A percentile compares a stretch with the other conserved stretches of the same genome.
Conservation (phyloP, 1,284 basidiomycete genomes). For the Ustilago xerochloae region DNA sequence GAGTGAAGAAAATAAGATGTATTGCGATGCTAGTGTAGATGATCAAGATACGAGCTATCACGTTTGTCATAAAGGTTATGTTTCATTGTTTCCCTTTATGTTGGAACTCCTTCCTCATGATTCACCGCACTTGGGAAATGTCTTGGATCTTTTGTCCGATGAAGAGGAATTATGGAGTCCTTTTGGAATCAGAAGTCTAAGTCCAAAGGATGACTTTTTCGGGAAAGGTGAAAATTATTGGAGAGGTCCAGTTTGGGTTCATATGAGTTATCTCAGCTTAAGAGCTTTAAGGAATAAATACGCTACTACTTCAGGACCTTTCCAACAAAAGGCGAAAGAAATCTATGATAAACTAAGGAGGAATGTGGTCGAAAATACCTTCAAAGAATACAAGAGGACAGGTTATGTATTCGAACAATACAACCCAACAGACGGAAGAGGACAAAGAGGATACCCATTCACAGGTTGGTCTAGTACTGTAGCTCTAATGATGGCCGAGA, state of each 20-base stretch:
- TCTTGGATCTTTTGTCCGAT: slow-evolving; percentile 82
- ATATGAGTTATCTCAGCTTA: slow-evolving; percentile 91
- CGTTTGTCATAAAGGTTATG: slow-evolving; percentile 89
- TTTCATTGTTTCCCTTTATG: slow-evolving; percentile 91
- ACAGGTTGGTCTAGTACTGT: slow-evolving; percentile 65
- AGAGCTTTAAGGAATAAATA: slow-evolving; percentile 84
- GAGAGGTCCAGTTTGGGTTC: slow-evolving; percentile 95
- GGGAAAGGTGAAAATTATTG: slow-evolving; percentile 94
- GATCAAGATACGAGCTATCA: slow-evolving; percentile 87
- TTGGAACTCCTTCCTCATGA: slow-evolving; percentile 75
- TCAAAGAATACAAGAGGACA: slow-evolving; percentile 88
- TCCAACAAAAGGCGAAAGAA: slow-evolving; percentile 77
- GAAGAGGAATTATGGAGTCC: slow-evolving; percentile 88
- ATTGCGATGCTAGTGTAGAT: slow-evolving; percentile 87
- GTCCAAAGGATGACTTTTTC: slow-evolving; percentile 83
- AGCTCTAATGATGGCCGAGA: slow-evolving; percentile 65
- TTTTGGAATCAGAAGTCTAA: slow-evolving; percentile 87
- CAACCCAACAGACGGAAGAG: slow-evolving; percentile 82
- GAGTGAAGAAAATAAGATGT: slow-evolving; percentile 88
- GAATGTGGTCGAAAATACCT: slow-evolving; percentile 86
- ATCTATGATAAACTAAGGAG: slow-evolving; percentile 83
- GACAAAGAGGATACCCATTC: slow-evolving; percentile 76
- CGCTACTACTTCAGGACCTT: slow-evolving; percentile 80
- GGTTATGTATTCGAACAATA: slow-evolving; percentile 98
- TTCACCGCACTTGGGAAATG: slow-evolving; percentile 80